Evolutionary conservation across 768 basidiomycete genomes (phyloP).

Genomic region (Austroboletus festivus): DNA sequence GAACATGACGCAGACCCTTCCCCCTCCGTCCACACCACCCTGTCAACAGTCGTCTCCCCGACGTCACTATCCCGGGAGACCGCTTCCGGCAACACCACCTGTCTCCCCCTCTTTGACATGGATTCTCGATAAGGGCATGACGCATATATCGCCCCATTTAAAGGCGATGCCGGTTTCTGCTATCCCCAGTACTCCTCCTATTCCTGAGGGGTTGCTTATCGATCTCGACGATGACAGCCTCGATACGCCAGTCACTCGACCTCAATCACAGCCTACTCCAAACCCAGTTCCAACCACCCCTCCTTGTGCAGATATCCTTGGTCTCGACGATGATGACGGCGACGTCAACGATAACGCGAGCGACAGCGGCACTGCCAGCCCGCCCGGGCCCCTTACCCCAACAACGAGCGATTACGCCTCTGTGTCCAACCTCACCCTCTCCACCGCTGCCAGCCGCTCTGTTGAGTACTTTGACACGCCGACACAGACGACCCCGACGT

Average conservation of each 20-base stretch:
- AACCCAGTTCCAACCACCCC: slow-evolving; percentile 7
- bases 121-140: slow-evolving; percentile 31
- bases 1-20: slow-evolving; percentile 23
- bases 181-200: slow-evolving; percentile 31
- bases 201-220: slow-evolving; percentile 53
- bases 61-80: slow-evolving; percentile 32
- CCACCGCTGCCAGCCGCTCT: slow-evolving; percentile 20
- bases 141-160: slow-evolving; percentile 9
- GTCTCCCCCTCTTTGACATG: slow-evolving; percentile 33
- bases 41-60: slow-evolving; percentile 27
- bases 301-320: slow-evolving; percentile 23
- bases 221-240: slow-evolving; percentile 47
- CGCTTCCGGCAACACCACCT: slow-evolving; percentile 32
- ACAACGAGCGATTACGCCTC: slow-evolving; percentile 28
- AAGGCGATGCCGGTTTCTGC: slow-evolving; percentile 19
- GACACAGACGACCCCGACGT: slow-evolving; percentile 30
- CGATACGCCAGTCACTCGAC: slow-evolving; percentile 13
- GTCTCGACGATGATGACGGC: slow-evolving; percentile 14
- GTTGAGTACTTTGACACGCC: slow-evolving; percentile 28
- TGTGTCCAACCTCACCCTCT: slow-evolving; percentile 28
- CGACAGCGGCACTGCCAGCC: slow-evolving; percentile 32
- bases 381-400: slow-evolving; percentile 31
- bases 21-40: slow-evolving; percentile 10
- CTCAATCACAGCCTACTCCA: too few species aligned
- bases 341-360: slow-evolving; percentile 26